Evolutionary conservation across 768 basidiomycete genomes (phyloP), one percentile per base, ranked within the genome.

Genomic region (Tricholoma furcatifolium): DNA sequence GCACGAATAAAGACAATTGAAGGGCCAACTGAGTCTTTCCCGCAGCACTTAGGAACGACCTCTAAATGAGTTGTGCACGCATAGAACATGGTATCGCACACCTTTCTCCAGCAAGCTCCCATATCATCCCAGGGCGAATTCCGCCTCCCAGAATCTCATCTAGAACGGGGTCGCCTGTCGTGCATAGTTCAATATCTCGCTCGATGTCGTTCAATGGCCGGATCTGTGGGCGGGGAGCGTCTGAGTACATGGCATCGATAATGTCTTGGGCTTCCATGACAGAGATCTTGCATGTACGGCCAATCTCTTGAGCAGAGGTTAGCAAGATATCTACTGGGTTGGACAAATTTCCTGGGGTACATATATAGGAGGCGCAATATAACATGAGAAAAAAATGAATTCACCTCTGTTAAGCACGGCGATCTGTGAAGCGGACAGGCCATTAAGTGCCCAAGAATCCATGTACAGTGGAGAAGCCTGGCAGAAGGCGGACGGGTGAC

Each of bases 1-100:
- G 95, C 1, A 90, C 87, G 18, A 81, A 74, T 27, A 96, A 72
- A 3, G 91, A 83, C 17, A 93, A 78, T 59, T 95, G 93, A 12
- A 99, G 75, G 3, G 88, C 90, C 4, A 98, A 70, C 61, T 98
- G 94, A 1, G 93, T 93, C 72, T 99, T 99, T 35, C 97, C 97
- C 23, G 96, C 85, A 20, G 93, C 87, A 65, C 97, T 99, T 65
- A 7, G 7, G 14, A 34, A 38, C 5, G 36, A 1, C 17, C 5
- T 53, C 8, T n/a, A 40, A 3, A 34, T 47, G 18, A 63, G 10
- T 32, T 32, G 6, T 14, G 24, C 17, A n/a, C 32, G 15, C 43
- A 27, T 15, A 40, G 27, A 2, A 20, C 24, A 4, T 51, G 21
- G 3, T 4, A 42, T 8, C 9, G 23, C 56, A 43, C 67, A 93